A percentile compares a stretch with the other conserved stretches of the same genome.
phyloP scores from a whole-genome alignment of 1,284 basidiomycete species.

The Leccinum olivaceoglutinosum region DNA sequence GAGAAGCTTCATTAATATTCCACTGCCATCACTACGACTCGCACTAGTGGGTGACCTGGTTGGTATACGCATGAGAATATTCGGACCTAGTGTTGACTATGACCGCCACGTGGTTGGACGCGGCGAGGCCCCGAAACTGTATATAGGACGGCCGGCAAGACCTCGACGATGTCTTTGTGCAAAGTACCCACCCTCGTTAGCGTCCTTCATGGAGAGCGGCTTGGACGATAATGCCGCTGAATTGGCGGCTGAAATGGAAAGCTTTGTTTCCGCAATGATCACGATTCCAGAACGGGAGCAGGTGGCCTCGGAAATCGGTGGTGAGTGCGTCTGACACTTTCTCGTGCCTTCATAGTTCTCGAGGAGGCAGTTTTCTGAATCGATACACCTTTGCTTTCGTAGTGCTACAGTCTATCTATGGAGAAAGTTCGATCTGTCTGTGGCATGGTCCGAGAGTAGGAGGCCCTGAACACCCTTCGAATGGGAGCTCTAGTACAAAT shows the following conservation, averaged over 20 bases:
- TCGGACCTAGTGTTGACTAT: not conserved
- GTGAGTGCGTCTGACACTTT: constrained; percentile 33
- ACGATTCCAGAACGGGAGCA: constrained; percentile 46
- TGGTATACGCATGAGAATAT: not conserved
- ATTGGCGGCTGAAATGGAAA: constrained; percentile 34
- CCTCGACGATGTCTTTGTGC: constrained; percentile 8
- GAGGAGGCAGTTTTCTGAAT: not conserved
- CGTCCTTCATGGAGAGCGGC: constrained; percentile 16
- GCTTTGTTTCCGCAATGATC: constrained; percentile 44
- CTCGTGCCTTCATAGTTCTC: not conserved
- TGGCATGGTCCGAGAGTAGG: constrained; percentile 39
- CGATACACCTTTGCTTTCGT: constrained; percentile 10
- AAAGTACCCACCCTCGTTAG: not conserved
- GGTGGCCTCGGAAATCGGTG: constrained; percentile 64
- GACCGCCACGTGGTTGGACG: not conserved
- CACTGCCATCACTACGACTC: not conserved
- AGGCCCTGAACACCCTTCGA: constrained; percentile 13
- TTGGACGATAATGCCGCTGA: constrained; percentile 13
- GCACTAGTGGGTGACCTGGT: not conserved
- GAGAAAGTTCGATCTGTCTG: constrained; percentile 54
- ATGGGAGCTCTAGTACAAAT: constrained; percentile 1
- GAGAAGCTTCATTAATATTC: not conserved
- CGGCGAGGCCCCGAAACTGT: constrained; percentile 2
- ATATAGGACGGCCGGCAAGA: constrained; percentile 2
- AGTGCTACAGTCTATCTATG: constrained; percentile 81